These are phyloP conservation scores for Rhynchosporium secalis DNA, from an alignment of 2,329 filamentous ascomycete genomes.

Conservation along the genomic window DNA sequence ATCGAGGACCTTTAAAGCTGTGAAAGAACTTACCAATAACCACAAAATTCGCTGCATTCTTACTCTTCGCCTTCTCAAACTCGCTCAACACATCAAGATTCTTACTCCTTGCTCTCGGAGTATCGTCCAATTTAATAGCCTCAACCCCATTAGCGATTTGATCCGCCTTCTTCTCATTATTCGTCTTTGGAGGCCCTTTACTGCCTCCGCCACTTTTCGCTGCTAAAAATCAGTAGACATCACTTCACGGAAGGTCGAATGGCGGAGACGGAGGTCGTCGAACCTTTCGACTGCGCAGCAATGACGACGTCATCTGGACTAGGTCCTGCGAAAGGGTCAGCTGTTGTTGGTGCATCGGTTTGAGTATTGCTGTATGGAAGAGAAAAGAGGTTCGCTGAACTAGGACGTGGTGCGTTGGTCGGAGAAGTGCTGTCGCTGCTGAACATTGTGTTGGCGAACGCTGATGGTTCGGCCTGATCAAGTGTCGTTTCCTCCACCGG, in stretches of 20 bases:
- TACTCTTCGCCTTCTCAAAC: conserved; percentile 71
- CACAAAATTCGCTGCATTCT: conserved; percentile 85
- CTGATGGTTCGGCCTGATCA: conserved; percentile 41
- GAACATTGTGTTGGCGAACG: conserved; percentile 47
- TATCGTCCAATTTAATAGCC: conserved; percentile 50
- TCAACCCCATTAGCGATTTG: conserved; percentile 49
- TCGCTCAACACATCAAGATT: conserved; percentile 83
- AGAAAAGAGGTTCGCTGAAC: conserved; percentile 37
- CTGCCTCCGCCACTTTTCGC: conserved; percentile 45
- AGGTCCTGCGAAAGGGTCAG: conserved; percentile 74
- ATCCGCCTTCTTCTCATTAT: conserved; percentile 44
- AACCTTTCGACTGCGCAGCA: conserved; percentile 87
- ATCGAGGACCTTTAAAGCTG: neutral
- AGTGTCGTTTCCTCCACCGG: conserved; percentile 24
- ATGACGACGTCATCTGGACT: conserved; percentile 91
- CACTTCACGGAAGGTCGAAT: conserved; percentile 33
- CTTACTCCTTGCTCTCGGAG: conserved; percentile 65
- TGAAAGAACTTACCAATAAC: conserved; percentile 67
- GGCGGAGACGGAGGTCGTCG: conserved; percentile 43
- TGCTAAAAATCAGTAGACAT: conserved; percentile 43
- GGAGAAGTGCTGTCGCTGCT: conserved; percentile 34
- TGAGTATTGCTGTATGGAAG: conserved; percentile 43
- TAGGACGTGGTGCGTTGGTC: conserved; percentile 20
- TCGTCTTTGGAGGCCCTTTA: conserved; percentile 43
- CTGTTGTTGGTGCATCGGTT: conserved; percentile 42